Evolutionary conservation across 371 early-diverging fungal genomes (phyloP), one percentile per base, ranked within the genome.

Genomic region (Mortierella sp.): DNA sequence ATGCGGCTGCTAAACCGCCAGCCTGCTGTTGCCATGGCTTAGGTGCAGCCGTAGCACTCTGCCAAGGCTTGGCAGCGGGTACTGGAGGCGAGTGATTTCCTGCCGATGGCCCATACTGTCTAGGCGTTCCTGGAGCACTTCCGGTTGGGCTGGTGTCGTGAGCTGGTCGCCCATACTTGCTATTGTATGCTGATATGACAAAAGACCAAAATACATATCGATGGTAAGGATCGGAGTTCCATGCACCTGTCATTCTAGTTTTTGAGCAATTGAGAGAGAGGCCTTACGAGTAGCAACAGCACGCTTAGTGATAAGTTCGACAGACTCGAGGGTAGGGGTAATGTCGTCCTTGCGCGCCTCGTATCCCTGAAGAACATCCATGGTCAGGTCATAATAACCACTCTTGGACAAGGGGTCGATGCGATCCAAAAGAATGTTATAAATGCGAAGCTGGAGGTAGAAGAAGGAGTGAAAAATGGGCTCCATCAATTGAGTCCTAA

Each of bases 381-480:
- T 85, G 16, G 83, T 76, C 55, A 89, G 55, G 55, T 89, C 89
- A 54, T 77, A 89, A 58, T 87, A 83, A 5, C 83, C 90, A 16
- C 72, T 88, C 65, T 76, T 83, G 45, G 91, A 74, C 26, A 94
- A 77, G 44, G 91, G 92, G 48, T 94, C 89, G 55, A 93, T 90
- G 42, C 91, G 89, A 47, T 91, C 92, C 80, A 90, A 88, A 31
- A 95, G 89, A 55, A 89, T 84, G 28, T 82, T 86, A 81, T 91
- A 92, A 57, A 96, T 93, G 44, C 90, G 91, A 77, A 91, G 86
- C 81, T 97, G 96, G 77, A 95, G 80, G 79, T 89, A 89, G 78
- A 92, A 97, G 63, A 96, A 90, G 24, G 92, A 89, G 60, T 93
- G 89, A 83, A 95, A 93, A 76, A 96, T 93, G 6, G 96, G 96